Evolutionary conservation across 352 stramenopile genomes (phyloP), one percentile per base, ranked within the genome.

Genomic region (Phytophthora boehmeriae): DNA sequence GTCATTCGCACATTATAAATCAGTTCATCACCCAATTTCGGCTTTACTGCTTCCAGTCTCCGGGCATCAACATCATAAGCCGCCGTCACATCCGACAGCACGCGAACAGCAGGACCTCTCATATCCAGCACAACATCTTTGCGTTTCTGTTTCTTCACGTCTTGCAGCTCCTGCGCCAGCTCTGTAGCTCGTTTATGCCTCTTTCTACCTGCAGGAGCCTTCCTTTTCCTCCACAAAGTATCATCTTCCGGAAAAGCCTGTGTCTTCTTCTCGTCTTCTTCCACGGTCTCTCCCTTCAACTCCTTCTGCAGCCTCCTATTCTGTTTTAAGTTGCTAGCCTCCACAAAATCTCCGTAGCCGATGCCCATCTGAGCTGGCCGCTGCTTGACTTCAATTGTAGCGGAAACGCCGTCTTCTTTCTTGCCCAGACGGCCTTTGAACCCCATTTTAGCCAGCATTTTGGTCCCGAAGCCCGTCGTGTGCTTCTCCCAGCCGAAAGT

Each of bases 391-490:
- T 98, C 90, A 30, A 99, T 79, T 1, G 92, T 95, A 23, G 85
- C 71, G 8, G 95, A 97, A 30, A 99, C 95, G 45, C 95, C 94
- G 50, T 91, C 89, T 55, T 97, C 90, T 39, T 97, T 86, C 62
- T 96, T 97, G 23, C 95, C 95, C 22, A 99, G 69, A 17, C 95
- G 93, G 13, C 95, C 95, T 16, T 78, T 91, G 63, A 98, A 99
- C 39, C 96, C 96, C 93, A 99, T 98, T 73, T 98, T 99, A 22
- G 88, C 68, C 48, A 99, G 72, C 73, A 99, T 90, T 72, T 98
- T 98, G 55, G 94, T 89, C 10, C 95, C 96, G 59, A 99, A 98
- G 22, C 95, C 96, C 60, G 97, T 98, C 14, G 95, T 98, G 76
- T 99, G 96, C 71, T 98, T 98, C 79, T 98, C 88, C 96, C 96